phyloP scores from a whole-genome alignment of 768 basidiomycete species.

The Naematelia encephala region DNA sequence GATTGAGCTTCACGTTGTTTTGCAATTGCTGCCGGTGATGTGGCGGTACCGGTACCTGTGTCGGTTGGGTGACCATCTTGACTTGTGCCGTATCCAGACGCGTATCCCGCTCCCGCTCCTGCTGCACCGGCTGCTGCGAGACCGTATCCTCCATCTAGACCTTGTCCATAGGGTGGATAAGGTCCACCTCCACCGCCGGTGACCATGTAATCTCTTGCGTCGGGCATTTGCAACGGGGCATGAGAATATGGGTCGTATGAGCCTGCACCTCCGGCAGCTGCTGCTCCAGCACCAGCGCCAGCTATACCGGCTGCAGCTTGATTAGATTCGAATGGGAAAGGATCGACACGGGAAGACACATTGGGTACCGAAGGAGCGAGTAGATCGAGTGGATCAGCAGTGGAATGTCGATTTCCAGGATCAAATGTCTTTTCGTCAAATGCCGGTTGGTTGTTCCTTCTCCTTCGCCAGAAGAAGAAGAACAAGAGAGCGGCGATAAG shows the following conservation, averaged over 20 bases:
- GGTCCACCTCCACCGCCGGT: conserved; percentile 11
- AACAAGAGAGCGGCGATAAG: conserved; percentile 32
- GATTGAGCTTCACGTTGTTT: conserved; percentile 18
- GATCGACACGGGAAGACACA: conserved; percentile 33
- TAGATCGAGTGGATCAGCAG: conserved; percentile 40
- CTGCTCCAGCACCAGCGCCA: conserved; percentile 5
- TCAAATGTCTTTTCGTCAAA: conserved; percentile 49
- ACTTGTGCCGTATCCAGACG: conserved; percentile 6
- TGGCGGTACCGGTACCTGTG: conserved; percentile 12
- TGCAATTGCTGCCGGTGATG: conserved; percentile 13
- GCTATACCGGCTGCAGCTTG: conserved; percentile 1
- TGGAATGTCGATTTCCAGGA: conserved; percentile 40
- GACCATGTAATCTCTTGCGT: conserved; percentile 28
- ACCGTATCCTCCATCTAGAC: conserved; percentile 38
- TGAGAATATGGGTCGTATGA: conserved; percentile 32
- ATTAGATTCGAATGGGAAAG: conserved; percentile 32
- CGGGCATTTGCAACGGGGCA: conserved; percentile 42
- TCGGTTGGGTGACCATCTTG: conserved; percentile 3
- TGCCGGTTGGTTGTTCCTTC: conserved; percentile 27
- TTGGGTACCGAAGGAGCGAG: conserved; percentile 36
- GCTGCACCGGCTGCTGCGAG: conserved; percentile 29
- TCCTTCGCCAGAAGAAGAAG: conserved; percentile 36
- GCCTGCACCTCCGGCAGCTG: background rate
- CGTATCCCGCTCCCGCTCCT: conserved; percentile 21
- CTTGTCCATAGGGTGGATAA: conserved; percentile 27